Conservation (phyloP, 2,329 filamentous ascomycete genomes). For the Arthrobotrys iridis region DNA sequence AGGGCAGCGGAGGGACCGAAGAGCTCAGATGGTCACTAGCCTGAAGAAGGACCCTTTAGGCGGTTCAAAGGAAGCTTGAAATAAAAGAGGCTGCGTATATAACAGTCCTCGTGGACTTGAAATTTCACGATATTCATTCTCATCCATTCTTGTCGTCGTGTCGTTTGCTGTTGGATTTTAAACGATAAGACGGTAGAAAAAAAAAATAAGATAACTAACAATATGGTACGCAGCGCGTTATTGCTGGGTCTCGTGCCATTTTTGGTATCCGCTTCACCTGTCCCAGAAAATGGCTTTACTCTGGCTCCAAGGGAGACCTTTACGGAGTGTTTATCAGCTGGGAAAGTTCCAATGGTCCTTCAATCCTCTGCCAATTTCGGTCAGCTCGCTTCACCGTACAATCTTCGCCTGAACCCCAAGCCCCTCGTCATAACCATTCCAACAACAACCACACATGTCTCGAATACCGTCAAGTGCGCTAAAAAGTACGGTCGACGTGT, state of each 20-base stretch:
- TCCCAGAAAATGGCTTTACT: background rate
- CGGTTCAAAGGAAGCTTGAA: background rate
- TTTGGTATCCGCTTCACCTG: conserved; percentile 24
- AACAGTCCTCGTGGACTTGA: background rate
- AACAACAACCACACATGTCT: conserved; percentile 67
- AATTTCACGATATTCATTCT: background rate
- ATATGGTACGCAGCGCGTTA: conserved; percentile 21
- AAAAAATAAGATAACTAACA: background rate
- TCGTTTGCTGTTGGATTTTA: conserved; percentile 40
- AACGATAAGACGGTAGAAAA: conserved; percentile 24
- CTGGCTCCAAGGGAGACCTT: conserved; percentile 28
- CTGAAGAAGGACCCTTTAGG: background rate
- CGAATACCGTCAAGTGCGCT: conserved; percentile 70
- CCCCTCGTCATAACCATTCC: conserved; percentile 70
- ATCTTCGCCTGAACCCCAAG: conserved; percentile 56
- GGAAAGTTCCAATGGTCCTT: conserved; percentile 20
- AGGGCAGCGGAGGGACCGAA: background rate
- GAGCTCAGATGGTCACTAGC: background rate
- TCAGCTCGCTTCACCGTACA: conserved; percentile 34
- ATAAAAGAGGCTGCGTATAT: background rate
- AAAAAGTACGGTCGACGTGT: conserved; percentile 66
- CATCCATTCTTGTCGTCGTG: background rate
- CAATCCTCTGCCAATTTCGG: conserved; percentile 21
- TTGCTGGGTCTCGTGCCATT: conserved; percentile 19
- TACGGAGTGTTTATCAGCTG: conserved; percentile 23